phyloP scores from a whole-genome alignment of 805 yeast species.

The Starmera pachycereana region DNA sequence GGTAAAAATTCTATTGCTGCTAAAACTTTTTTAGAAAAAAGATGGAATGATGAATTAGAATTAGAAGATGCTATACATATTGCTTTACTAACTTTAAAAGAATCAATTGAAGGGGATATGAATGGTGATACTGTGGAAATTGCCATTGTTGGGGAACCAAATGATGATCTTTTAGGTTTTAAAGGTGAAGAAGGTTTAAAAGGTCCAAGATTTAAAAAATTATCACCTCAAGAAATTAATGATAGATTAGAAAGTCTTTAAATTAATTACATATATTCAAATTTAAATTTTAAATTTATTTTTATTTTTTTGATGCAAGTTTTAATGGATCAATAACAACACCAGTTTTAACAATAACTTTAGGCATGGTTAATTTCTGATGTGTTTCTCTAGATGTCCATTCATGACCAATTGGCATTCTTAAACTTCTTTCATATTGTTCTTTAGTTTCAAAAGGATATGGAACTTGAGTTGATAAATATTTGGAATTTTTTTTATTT shows the following conservation, averaged over 20 bases:
- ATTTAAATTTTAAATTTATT: neutral
- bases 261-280: too few species aligned
- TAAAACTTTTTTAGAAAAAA: slow-evolving; percentile 91
- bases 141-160: slow-evolving; percentile 74
- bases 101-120: slow-evolving; percentile 96
- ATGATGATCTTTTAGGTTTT: slow-evolving; percentile 74
- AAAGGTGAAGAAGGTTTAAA: slow-evolving; percentile 64
- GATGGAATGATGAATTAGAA: slow-evolving; percentile 97
- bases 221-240: slow-evolving; percentile 84
- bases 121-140: slow-evolving; percentile 94
- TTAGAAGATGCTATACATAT: slow-evolving; percentile 97
- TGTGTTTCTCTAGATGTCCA: slow-evolving; percentile 87
- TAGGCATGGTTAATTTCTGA: slow-evolving; percentile 83
- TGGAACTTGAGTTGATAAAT: slow-evolving; percentile 84
- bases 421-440: slow-evolving; percentile 87
- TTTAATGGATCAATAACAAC: slow-evolving; percentile 84
- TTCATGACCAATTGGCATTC: slow-evolving; percentile 96
- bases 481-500: slow-evolving; percentile 76
- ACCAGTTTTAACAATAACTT: slow-evolving; percentile 79
- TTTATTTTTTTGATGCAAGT: slow-evolving; percentile 57
- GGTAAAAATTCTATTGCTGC: slow-evolving; percentile 97
- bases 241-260: slow-evolving; percentile 90
- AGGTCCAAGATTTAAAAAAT: slow-evolving; percentile 86
- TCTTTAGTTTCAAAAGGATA: slow-evolving; percentile 89
- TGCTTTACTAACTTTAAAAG: slow-evolving; percentile 87